Evolutionary conservation across 73 alveolate genomes (phyloP), one percentile per base, ranked within the genome.

Genomic region (Loxodes magnus): DNA sequence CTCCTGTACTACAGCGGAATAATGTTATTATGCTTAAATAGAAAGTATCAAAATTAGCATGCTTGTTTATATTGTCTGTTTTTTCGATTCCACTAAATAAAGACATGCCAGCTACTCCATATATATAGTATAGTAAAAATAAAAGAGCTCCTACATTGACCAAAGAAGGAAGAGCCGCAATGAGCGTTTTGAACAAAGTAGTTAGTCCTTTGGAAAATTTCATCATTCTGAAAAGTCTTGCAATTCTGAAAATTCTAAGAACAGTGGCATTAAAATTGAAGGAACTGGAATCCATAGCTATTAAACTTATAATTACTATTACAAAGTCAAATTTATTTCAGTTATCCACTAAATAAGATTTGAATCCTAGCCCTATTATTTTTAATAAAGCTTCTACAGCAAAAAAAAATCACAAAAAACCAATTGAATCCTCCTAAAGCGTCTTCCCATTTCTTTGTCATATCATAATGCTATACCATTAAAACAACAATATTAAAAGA

Each of bases 101-200:
- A 27, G 33, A 64, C 73, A 65, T 65, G 2, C 87, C 87, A 3
- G 87, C 87, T 2, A 54, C 68, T 6, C 70, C 60, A 33, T 64
- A 73, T n/a, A 59, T 42, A 34, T 55, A 73, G 38, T 31, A 52
- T 43, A 73, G 35, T 36, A 73, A 51, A 36, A 43, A 49, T 5
- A 73, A 53, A 5, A 73, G 46, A 22, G 65, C 33, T 1, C 50
- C 67, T 19, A 53, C 65, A 4, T 53, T 53, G 16, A 25, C 23
- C 36, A 53, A 2, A 15, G 65, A 53, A 17, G 66, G 65, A 9
- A 39, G 43, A 17, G 67, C 4, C 2, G 15, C 21, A 19, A 36
- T 15, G 4, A 54, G 12, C 6, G 67, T 5, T 16, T 51, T 14
- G 2, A 54, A 37, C 6, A 54, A 5, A 20, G 15, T 10, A n/a